Conservation (phyloP, 2,329 filamentous ascomycete species). For the Pseudogymnoascus sp. region DNA sequence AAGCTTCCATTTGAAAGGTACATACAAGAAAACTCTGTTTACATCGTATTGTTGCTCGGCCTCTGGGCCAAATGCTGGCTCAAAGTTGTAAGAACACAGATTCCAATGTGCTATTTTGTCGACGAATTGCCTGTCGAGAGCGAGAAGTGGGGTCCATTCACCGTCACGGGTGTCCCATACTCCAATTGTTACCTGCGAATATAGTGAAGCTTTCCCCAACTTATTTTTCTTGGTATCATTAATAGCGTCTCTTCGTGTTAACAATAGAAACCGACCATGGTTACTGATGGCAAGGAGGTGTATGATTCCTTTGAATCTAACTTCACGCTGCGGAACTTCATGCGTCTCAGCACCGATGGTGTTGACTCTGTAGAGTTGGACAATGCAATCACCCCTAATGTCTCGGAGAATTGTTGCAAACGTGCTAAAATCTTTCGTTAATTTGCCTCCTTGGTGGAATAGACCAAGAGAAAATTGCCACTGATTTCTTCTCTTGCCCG, state of each 20-base stretch:
- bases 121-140: neutral
- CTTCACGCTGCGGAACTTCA: neutral
- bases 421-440: neutral
- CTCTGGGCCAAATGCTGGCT: constrained; percentile 7
- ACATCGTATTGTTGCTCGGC: neutral
- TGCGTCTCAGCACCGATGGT: neutral
- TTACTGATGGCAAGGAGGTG: constrained; percentile 10
- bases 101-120: neutral
- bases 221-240: neutral
- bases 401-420: neutral
- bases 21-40: neutral
- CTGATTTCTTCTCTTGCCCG: neutral
- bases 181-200: neutral
- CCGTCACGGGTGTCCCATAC: neutral
- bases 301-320: neutral
- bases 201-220: neutral
- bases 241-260: neutral
- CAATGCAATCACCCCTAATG: neutral
- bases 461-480: neutral
- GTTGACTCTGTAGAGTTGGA: neutral
- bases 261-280: constrained; percentile 6
- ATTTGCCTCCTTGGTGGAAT: neutral
- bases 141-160: neutral
- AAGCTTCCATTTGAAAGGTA: neutral
- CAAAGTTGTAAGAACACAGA: neutral